Conservation (phyloP, 352 stramenopile genomes). For the Globisporangium emineosum region DNA sequence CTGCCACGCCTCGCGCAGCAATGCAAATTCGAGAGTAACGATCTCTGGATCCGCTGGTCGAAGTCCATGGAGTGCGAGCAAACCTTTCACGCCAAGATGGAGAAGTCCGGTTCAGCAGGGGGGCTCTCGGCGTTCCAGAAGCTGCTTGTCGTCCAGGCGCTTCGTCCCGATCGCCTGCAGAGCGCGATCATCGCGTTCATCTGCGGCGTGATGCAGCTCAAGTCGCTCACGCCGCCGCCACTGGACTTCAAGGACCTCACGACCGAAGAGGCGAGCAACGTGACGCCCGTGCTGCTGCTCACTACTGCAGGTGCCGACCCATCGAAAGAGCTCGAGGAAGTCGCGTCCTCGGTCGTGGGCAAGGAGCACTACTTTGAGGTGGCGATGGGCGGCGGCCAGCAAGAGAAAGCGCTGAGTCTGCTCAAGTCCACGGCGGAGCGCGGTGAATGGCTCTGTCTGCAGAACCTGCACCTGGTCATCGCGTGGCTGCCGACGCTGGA, state of each 20-base stretch:
- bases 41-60: slow-evolving; percentile 90
- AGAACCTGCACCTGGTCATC: slow-evolving; percentile 95
- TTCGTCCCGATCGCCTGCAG: slow-evolving; percentile 89
- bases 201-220: slow-evolving; percentile 82
- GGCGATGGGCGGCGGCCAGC: slow-evolving; percentile 93
- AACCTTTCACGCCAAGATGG: slow-evolving; percentile 87
- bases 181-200: slow-evolving; percentile 90
- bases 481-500: slow-evolving; percentile 92
- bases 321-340: slow-evolving; percentile 92
- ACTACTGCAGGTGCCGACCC: slow-evolving; percentile 93
- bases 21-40: slow-evolving; percentile 81
- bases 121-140: slow-evolving; percentile 90
- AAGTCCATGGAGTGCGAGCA: slow-evolving; percentile 88
- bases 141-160: slow-evolving; percentile 89
- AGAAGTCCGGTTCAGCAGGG: slow-evolving; percentile 39
- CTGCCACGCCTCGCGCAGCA: slow-evolving; percentile 61
- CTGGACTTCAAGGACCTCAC: slow-evolving; percentile 75
- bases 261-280: slow-evolving; percentile 64
- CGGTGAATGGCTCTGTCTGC: slow-evolving; percentile 94
- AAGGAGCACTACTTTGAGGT: slow-evolving; percentile 90
- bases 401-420: slow-evolving; percentile 88
- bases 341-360: slow-evolving; percentile 82
- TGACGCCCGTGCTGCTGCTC: slow-evolving; percentile 88
- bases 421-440: slow-evolving; percentile 71
- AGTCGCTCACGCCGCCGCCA: slow-evolving; percentile 81